Evolutionary conservation across 1,284 basidiomycete genomes (phyloP).

Genomic region (Sporisorium exsertum): DNA sequence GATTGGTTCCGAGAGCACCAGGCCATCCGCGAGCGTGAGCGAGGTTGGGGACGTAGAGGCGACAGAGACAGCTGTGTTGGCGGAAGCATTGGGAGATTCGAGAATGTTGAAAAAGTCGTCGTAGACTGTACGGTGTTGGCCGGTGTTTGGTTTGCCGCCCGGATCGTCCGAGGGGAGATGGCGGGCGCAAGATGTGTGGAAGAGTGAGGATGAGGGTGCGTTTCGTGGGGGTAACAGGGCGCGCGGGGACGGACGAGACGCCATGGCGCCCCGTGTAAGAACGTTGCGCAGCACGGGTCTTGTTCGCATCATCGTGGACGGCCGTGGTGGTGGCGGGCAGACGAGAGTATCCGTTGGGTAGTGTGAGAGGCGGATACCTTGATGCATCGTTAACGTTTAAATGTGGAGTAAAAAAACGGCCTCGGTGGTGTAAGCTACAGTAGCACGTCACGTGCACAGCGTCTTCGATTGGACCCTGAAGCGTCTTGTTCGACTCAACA

Average conservation of each 20-base stretch:
- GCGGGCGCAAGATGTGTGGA: not conserved
- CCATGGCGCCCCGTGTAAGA: not conserved
- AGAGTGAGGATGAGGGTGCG: not conserved
- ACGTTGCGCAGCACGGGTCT: not conserved
- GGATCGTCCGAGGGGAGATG: slow-evolving; percentile 51
- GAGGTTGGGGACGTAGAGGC: slow-evolving; percentile 40
- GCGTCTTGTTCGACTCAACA: not conserved
- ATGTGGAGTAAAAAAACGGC: slow-evolving; percentile 3
- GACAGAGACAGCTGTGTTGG: slow-evolving; percentile 24
- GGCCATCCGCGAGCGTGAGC: slow-evolving; percentile 72
- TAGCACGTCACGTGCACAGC: slow-evolving; percentile 5
- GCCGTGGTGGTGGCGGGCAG: no score
- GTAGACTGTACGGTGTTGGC: slow-evolving; percentile 57
- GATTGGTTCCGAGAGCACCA: slow-evolving; percentile 80
- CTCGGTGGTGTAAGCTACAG: slow-evolving; percentile 2
- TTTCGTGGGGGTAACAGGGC: not conserved
- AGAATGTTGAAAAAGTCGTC: slow-evolving; percentile 64
- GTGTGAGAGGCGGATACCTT: no score
- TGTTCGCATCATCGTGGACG: not conserved
- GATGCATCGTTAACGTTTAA: no score
- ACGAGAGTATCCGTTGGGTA: no score
- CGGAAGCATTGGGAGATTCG: slow-evolving; percentile 18
- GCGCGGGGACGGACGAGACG: no score
- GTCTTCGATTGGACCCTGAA: not conserved
- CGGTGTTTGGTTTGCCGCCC: slow-evolving; percentile 61